These are phyloP conservation scores for Didymosphaeria variabile DNA, from an alignment of 2,329 filamentous ascomycete genomes.

Conservation along the genomic window DNA sequence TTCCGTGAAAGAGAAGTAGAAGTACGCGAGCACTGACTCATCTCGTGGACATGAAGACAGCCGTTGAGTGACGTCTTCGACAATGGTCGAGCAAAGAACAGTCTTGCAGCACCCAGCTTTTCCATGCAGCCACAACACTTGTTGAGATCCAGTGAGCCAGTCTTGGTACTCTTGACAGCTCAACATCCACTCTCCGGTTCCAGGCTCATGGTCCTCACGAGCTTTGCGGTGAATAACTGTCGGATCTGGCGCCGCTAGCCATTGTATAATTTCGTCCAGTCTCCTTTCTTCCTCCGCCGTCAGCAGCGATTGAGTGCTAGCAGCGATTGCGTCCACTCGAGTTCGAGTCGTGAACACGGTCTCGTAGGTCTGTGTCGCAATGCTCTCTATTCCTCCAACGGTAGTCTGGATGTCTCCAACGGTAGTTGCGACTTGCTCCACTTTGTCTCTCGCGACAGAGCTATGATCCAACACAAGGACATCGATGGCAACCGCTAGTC, in stretches of 20 bases:
- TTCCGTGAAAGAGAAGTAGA: neutral
- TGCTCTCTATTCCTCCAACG: too few relatives aligned
- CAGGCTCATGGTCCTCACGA: neutral
- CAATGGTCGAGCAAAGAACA: neutral
- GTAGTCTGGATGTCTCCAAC: too few relatives aligned
- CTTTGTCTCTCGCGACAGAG: too few relatives aligned
- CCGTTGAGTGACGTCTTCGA: neutral
- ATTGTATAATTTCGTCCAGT: neutral
- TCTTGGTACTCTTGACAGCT: neutral
- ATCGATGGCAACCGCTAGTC: too few relatives aligned
- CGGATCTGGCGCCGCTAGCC: neutral
- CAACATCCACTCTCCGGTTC: neutral
- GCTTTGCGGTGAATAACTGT: neutral
- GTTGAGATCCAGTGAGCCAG: neutral
- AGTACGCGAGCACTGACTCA: neutral
- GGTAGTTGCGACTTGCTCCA: too few relatives aligned
- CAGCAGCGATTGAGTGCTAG: neutral
- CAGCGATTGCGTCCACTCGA: neutral
- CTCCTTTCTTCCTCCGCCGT: neutral
- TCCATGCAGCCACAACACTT: neutral
- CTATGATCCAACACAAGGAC: too few relatives aligned
- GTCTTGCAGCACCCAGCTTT: neutral
- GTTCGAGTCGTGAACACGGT: neutral
- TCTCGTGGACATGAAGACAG: neutral
- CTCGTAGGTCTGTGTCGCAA: neutral